Evolutionary conservation across 73 alveolate genomes (phyloP).

Genomic region (Tetrahymena elliotti): DNA sequence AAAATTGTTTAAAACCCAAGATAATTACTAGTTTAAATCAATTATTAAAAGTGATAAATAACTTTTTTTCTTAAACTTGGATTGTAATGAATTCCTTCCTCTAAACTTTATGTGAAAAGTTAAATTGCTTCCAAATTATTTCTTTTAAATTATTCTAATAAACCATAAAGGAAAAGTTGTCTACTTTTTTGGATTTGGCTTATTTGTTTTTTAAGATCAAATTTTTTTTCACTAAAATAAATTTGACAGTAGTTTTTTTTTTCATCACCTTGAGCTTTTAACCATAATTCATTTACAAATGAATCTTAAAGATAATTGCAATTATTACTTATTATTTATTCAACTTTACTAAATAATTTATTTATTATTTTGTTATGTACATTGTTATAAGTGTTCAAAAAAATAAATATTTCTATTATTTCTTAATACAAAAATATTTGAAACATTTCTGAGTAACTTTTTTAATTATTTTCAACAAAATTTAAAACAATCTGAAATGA

Average conservation of each 20-base stretch:
- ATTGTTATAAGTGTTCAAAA: too few relatives aligned
- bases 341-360: background rate
- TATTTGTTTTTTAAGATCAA: background rate
- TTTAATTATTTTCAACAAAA: background rate
- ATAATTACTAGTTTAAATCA: background rate
- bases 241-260: background rate
- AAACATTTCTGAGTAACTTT: background rate
- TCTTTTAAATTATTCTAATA: background rate
- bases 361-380: background rate
- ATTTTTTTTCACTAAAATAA: background rate
- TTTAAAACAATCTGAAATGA: background rate
- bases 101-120: background rate
- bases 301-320: background rate
- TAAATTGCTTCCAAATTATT: background rate
- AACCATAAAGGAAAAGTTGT: background rate
- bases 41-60: background rate
- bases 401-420: background rate
- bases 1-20: background rate
- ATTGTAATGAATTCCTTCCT: background rate
- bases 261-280: background rate
- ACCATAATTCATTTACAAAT: background rate
- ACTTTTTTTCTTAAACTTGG: background rate
- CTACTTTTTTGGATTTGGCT: background rate
- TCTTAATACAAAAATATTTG: background rate
- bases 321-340: too few relatives aligned